Conservation (phyloP, 73 alveolate genomes). For the Stentor roeselii region DNA sequence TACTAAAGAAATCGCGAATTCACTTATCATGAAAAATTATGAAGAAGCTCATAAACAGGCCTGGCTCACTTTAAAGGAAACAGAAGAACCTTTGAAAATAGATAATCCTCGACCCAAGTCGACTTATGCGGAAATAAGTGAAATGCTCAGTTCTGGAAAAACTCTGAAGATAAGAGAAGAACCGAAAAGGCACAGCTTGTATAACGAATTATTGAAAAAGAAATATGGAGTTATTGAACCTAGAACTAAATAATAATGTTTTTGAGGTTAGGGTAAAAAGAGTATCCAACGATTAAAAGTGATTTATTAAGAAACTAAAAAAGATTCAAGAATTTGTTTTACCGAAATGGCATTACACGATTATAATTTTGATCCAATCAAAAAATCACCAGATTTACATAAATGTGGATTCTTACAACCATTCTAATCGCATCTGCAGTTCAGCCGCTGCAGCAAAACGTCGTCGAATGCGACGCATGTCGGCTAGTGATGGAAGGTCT, state of each 20-base stretch:
- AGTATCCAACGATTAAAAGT: neutral
- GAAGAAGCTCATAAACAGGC: conserved; percentile 7
- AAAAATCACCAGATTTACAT: too few species aligned
- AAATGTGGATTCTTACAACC: neutral
- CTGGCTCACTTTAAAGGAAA: neutral
- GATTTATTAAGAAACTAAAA: too few species aligned
- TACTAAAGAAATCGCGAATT: neutral
- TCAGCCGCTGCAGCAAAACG: neutral
- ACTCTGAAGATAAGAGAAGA: neutral
- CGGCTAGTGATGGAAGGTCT: neutral
- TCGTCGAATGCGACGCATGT: conserved; percentile 17
- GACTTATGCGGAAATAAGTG: neutral
- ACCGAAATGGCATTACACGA: too few species aligned
- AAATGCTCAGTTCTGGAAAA: neutral
- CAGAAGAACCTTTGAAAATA: neutral
- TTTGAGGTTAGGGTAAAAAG: neutral
- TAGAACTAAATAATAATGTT: neutral
- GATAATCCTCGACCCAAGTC: neutral
- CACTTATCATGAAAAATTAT: neutral
- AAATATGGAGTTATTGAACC: conserved; percentile 6
- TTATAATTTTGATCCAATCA: too few species aligned
- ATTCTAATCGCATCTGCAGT: neutral
- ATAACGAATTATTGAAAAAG: neutral
- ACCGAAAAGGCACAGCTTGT: neutral
- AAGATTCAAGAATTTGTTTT: too few species aligned